phyloP scores from a whole-genome alignment of 306 rosid genomes.

The Trifolium fragiferum region DNA sequence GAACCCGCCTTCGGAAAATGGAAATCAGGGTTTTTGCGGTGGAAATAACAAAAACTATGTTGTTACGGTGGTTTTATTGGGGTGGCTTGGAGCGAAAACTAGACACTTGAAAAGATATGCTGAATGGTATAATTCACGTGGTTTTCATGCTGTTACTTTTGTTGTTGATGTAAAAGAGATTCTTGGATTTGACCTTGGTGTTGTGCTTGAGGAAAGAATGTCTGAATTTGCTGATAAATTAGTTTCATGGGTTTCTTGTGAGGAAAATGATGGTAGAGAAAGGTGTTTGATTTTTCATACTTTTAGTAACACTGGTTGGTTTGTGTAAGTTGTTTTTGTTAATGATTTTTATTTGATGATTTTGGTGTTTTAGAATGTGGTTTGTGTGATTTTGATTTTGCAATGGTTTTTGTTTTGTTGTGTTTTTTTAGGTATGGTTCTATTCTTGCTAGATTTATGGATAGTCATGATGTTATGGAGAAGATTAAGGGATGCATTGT shows the following conservation, averaged over 20 bases:
- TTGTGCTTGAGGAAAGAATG: constrained; percentile 57
- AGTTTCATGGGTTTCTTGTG: constrained; percentile 58
- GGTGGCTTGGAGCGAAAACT: constrained; percentile 84
- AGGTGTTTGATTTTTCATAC: constrained; percentile 77
- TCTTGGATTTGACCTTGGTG: constrained; percentile 63
- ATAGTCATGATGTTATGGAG: constrained; percentile 55
- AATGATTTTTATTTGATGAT: background rate
- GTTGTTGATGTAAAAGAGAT: constrained; percentile 64
- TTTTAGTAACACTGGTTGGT: constrained; percentile 97
- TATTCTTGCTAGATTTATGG: constrained; percentile 61
- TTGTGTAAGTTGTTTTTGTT: constrained; percentile 61
- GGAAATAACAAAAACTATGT: constrained; percentile 35
- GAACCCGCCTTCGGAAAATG: constrained; percentile 54
- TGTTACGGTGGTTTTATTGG: constrained; percentile 72
- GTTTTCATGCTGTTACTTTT: constrained; percentile 71
- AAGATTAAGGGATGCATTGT: constrained; percentile 81
- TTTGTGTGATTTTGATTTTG: background rate
- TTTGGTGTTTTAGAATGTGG: background rate
- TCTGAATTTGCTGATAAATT: constrained; percentile 57
- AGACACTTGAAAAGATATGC: constrained; percentile 81
- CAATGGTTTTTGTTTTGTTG: background rate
- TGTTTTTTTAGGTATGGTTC: constrained; percentile 72
- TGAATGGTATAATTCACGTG: constrained; percentile 85
- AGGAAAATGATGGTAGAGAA: constrained; percentile 63
- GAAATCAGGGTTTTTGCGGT: constrained; percentile 31